Percentiles rank a stretch among this genome's conserved stretches.
phyloP scores from a whole-genome alignment of 2,329 filamentous ascomycete species.

The Ceratocystis eucalypticola region DNA sequence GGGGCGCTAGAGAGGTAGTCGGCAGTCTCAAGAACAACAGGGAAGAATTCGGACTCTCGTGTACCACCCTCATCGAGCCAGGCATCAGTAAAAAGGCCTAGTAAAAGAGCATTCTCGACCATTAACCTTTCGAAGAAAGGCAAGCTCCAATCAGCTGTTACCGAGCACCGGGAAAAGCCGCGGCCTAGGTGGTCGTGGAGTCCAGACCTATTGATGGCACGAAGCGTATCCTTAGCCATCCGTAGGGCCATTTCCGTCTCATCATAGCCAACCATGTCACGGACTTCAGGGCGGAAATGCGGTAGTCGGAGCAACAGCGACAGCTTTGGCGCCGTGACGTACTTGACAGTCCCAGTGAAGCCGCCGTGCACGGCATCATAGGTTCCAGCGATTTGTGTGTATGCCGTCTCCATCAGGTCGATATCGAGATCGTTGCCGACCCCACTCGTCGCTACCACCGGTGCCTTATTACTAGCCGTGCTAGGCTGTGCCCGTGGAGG shows the following conservation, averaged over 20 bases:
- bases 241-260: constrained; percentile 60
- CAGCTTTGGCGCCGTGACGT: constrained; percentile 75
- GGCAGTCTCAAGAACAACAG: constrained; percentile 66
- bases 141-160: constrained; percentile 82
- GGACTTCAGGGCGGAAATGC: constrained; percentile 56
- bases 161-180: constrained; percentile 61
- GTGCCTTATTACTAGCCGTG: background rate
- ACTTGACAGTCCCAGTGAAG: constrained; percentile 74
- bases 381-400: constrained; percentile 62
- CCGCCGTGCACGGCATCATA: constrained; percentile 70
- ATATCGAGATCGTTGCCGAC: constrained; percentile 64
- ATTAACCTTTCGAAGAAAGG: constrained; percentile 98
- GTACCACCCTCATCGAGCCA: constrained; percentile 47
- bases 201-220: constrained; percentile 50
- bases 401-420: constrained; percentile 83
- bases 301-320: constrained; percentile 66
- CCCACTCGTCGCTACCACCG: constrained; percentile 6
- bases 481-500: background rate
- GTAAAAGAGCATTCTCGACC: constrained; percentile 76
- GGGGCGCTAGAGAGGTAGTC: constrained; percentile 69
- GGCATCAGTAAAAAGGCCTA: constrained; percentile 74
- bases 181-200: constrained; percentile 43
- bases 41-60: constrained; percentile 56
- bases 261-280: constrained; percentile 72
- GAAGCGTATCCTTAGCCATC: constrained; percentile 71